Evolutionary conservation across 1,284 basidiomycete genomes (phyloP), one percentile per base, ranked within the genome.

Genomic region (Cutaneotrichosporon spelunceum): DNA sequence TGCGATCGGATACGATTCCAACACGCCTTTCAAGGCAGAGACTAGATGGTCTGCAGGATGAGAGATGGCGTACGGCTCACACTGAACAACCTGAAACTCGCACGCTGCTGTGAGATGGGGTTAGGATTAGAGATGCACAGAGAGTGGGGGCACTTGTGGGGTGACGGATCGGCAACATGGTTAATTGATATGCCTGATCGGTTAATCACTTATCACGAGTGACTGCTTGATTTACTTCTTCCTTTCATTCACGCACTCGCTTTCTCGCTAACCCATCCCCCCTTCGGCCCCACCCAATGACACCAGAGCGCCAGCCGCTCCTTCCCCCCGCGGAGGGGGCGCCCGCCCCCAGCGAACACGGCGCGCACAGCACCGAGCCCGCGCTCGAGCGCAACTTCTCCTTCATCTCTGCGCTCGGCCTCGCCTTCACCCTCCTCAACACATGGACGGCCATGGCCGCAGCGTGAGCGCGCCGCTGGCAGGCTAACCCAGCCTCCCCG

Each of bases 401-500:
- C 19, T 62, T 64, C 50, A 30, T 68, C 23, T 21, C 54, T 1
- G 34, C 36, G 23, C 42, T 68, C 9, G 64, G 64, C 9, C 48
- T 68, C 19, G 64, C 64, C 11, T 68, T 68, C 48, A 45, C 64
- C 13, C 45, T 68, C n/a, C 53, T 68, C 8, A 68, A 68, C 44
- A 48, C 52, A 6, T 66, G 66, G 66, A 30, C 59, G 49, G 58
- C 58, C 2, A 59, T 59, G 58, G 47, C 56, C 16, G 57, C 59
- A 3, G 50, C 62, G 6, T 54, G 34, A 42, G 53, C 45, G n/a
- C n/a, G n/a, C 39, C n/a, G 36, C 24, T 45, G 54, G 21, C 19
- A 49, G 2, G 14, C 47, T 49, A 6, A 39, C n/a, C 48, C n/a
- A 45, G 59, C 16, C 56, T 66, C 7, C 26, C 56, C 34, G 42